Percentiles rank a stretch among this genome's conserved stretches.
phyloP scores from a whole-genome alignment of 1,139 yeast genomes.

The Kodamaea sp. region DNA sequence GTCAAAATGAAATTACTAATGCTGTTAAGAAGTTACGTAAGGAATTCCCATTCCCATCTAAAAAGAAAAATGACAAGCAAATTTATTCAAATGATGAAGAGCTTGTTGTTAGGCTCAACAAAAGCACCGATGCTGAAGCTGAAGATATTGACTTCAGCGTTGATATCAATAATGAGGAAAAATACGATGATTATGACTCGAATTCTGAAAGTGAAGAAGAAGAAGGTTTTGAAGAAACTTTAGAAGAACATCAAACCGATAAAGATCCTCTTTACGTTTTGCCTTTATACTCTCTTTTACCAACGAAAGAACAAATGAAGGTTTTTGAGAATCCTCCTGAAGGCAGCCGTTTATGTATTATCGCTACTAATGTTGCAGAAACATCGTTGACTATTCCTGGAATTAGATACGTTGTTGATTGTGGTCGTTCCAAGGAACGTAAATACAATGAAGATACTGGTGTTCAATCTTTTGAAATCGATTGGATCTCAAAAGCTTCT shows the following conservation, averaged over 20 bases:
- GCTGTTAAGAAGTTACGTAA: constrained; percentile 66
- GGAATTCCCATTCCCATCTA: constrained; percentile 61
- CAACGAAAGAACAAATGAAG: constrained; percentile 92
- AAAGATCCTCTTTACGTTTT: constrained; percentile 83
- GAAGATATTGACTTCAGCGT: constrained; percentile 87
- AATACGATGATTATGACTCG: constrained; percentile 28
- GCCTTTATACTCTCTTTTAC: constrained; percentile 87
- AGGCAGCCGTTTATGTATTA: constrained; percentile 83
- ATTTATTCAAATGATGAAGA: constrained; percentile 24
- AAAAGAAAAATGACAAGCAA: constrained; percentile 13
- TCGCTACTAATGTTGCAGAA: constrained; percentile 97
- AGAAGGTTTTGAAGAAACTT: constrained; percentile 85
- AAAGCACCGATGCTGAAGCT: constrained; percentile 71
- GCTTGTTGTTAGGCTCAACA: constrained; percentile 49
- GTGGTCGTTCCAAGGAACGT: constrained; percentile 91
- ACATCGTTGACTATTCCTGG: constrained; percentile 97
- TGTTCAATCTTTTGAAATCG: constrained; percentile 87
- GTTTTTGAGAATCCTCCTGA: constrained; percentile 84
- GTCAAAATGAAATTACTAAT: constrained; percentile 83
- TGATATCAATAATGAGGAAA: constrained; percentile 33
- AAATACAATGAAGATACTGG: constrained; percentile 80
- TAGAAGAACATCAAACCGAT: constrained; percentile 72
- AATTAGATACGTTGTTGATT: constrained; percentile 89
- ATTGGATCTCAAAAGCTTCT: constrained; percentile 93
- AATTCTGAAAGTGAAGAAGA: constrained; percentile 58